Evolutionary conservation across 2,329 filamentous ascomycete genomes (phyloP).

Genomic region (Talaromyces sp.): DNA sequence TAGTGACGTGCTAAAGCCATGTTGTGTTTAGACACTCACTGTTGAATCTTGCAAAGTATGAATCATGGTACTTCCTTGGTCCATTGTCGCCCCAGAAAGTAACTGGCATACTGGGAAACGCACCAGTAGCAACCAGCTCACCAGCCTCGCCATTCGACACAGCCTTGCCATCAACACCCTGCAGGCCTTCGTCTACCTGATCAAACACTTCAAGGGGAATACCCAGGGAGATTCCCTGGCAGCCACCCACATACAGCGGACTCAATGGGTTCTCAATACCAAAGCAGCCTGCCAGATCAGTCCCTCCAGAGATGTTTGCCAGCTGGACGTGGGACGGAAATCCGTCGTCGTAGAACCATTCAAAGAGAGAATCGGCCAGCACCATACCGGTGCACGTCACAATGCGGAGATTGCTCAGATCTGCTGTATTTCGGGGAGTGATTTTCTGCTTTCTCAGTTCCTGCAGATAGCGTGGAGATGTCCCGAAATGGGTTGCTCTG

Average conservation of each 20-base stretch:
- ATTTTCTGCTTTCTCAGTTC: constrained; percentile 65
- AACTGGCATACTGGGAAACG: constrained; percentile 73
- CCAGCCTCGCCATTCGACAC: constrained; percentile 64
- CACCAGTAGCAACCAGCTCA: constrained; percentile 65
- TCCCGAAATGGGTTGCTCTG: constrained; percentile 67
- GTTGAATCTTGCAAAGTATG: constrained; percentile 58
- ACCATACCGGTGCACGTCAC: constrained; percentile 80
- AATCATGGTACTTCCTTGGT: constrained; percentile 51
- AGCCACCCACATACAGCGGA: constrained; percentile 60
- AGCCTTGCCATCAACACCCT: constrained; percentile 46
- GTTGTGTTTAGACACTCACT: constrained; percentile 16
- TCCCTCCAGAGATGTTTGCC: constrained; percentile 71
- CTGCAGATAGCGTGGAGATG: constrained; percentile 71
- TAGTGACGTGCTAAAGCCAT: background rate
- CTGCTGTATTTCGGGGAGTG: constrained; percentile 56
- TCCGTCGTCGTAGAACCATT: constrained; percentile 71
- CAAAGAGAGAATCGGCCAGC: constrained; percentile 68
- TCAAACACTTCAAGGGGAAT: constrained; percentile 60
- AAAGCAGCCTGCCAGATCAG: constrained; percentile 56
- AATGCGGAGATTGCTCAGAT: constrained; percentile 57
- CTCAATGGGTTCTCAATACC: constrained; percentile 60
- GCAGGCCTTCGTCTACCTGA: constrained; percentile 39
- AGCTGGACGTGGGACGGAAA: constrained; percentile 67
- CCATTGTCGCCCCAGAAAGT: constrained; percentile 55
- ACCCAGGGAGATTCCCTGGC: constrained; percentile 51